Evolutionary conservation across 371 early-diverging fungal genomes (phyloP), one percentile per base, ranked within the genome.

Genomic region (Mortierella sp.): DNA sequence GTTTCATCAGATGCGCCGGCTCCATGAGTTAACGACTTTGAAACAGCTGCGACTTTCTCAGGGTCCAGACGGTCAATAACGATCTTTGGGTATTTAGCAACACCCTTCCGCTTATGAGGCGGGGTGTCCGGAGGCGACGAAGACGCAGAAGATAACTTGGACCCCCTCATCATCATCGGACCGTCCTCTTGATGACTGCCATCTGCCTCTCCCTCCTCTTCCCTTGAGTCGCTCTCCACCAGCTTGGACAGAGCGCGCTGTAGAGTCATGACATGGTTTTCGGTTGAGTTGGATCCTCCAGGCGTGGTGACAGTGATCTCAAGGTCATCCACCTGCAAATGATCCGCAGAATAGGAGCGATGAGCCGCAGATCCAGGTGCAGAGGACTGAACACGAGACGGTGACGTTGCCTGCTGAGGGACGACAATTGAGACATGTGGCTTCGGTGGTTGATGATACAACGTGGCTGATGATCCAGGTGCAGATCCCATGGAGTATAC

Each of bases 241-340:
- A 76, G 34, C 21, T 58, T 62, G 24, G 78, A 76, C n/a, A 76
- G 58, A 3, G 78, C 78, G 2, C 70, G 66, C 28, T 70, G 60
- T 19, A 76, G 34, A n/a, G 55, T 60, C 37, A 60, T 51, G 47
- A 61, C 78, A 54, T 76, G 78, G n/a, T 43, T 60, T 39, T 70
- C 65, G 6, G 76, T 69, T 12, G 65, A 50, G 53, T 42, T 57
- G 17, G 59, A 43, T 4, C 78, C 70, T 1, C 70, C 66, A 15
- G 78, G 62, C 0, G 58, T 39, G 4, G 66, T 65, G n/a, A 65
- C 51, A 3, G 58, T 64, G 27, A 70, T 65, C 42, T 65, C 78
- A 9, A 55, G 58, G 12, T 76, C 70, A 1, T 53, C 48, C 1
- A 53, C 44, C 6, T 19, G 24, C 53, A 75, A 43, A 17, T 64